A percentile compares a stretch with the other conserved stretches of the same genome.
phyloP scores from a whole-genome alignment of 2,329 filamentous ascomycete species.

The Alternaria brassicicola region DNA sequence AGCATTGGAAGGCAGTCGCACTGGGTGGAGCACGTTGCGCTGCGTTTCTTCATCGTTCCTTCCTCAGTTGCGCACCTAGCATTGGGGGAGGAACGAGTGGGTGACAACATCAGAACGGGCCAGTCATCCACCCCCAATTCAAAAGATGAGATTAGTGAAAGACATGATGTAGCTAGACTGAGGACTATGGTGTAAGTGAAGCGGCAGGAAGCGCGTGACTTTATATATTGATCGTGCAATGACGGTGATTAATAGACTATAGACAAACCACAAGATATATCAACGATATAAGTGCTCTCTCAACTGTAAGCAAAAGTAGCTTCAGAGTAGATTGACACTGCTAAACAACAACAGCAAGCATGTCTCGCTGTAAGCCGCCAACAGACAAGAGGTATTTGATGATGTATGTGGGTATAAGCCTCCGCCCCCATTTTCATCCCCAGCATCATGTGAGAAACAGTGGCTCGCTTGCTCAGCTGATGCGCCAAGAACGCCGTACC shows the following conservation, averaged over 20 bases:
- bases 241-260: background rate
- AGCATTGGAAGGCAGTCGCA: background rate
- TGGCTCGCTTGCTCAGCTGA: background rate
- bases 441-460: background rate
- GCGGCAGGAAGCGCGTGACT: background rate
- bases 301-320: background rate
- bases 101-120: background rate
- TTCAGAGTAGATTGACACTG: background rate
- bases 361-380: background rate
- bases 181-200: background rate
- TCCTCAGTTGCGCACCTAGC: slow-evolving; percentile 3
- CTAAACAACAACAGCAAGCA: background rate
- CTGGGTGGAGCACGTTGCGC: background rate
- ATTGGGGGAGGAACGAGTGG: background rate
- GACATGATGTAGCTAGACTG: background rate
- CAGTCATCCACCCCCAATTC: background rate
- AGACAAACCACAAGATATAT: background rate
- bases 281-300: background rate
- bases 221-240: background rate
- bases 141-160: background rate
- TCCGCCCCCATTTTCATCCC: slow-evolving; percentile 3
- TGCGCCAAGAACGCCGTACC: slow-evolving; percentile 17
- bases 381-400: background rate
- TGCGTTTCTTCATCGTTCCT: slow-evolving; percentile 9
- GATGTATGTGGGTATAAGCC: background rate